Conservation (phyloP, 352 stramenopile species). For the Phytophthora pisi region DNA sequence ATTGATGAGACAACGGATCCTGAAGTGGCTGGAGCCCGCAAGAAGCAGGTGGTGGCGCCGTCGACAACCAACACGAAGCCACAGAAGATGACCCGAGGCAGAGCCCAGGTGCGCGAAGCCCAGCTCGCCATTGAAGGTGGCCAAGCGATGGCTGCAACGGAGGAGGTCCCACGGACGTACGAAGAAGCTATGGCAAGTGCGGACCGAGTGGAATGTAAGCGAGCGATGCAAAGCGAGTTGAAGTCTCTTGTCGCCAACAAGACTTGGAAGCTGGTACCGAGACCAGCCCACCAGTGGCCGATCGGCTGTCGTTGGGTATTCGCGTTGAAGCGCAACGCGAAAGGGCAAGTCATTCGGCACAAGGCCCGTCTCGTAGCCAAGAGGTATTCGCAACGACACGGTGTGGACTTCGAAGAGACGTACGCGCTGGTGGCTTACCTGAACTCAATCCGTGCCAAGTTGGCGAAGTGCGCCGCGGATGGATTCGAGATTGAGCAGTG, state of each 20-base stretch:
- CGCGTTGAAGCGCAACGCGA: slow-evolving; percentile 12
- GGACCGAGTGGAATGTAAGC: slow-evolving; percentile 13
- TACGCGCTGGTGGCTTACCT: background rate
- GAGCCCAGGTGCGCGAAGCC: background rate
- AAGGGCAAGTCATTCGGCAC: slow-evolving; percentile 6
- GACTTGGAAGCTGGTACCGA: slow-evolving; percentile 17
- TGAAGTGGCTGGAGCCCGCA: slow-evolving; percentile 6
- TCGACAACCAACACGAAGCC: slow-evolving; percentile 7
- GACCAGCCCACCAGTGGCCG: slow-evolving; percentile 4
- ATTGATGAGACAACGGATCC: slow-evolving; percentile 9
- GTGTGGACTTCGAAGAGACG: background rate
- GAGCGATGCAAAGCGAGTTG: slow-evolving; percentile 16
- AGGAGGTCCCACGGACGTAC: slow-evolving; percentile 13
- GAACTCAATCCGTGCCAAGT: background rate
- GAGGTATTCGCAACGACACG: background rate
- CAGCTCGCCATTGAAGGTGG: slow-evolving; percentile 5
- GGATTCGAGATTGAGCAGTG: background rate
- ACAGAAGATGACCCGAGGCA: slow-evolving; percentile 12
- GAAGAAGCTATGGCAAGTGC: background rate
- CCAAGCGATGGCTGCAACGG: slow-evolving; percentile 3
- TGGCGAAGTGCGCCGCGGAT: background rate
- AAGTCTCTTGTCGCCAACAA: slow-evolving; percentile 15
- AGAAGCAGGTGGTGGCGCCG: slow-evolving; percentile 1
- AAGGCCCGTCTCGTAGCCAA: background rate
- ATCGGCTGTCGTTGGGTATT: slow-evolving; percentile 9